These are phyloP conservation scores for Neurospora discreta DNA, from an alignment of 495 filamentous ascomycete genomes.

Conservation along the genomic window DNA sequence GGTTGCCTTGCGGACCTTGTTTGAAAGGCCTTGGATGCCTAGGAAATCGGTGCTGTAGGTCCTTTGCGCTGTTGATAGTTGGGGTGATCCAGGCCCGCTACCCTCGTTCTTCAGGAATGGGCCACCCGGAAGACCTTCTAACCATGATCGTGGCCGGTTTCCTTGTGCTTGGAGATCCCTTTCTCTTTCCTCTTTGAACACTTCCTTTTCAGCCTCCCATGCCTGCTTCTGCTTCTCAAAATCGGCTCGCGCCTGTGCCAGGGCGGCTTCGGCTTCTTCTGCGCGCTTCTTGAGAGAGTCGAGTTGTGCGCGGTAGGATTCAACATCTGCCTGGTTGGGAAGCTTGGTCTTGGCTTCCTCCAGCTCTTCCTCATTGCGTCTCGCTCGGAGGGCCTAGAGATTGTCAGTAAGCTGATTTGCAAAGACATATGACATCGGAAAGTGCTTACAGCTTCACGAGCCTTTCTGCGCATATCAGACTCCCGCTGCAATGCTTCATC, in stretches of 20 bases:
- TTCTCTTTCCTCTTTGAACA: conserved; percentile 43
- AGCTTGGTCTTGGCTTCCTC: conserved; percentile 57
- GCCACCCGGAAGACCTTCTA: conserved; percentile 41
- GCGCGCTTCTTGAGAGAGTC: conserved; percentile 52
- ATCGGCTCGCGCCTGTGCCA: conserved; percentile 37
- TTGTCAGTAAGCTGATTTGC: conserved; percentile 14
- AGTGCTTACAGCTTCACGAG: conserved; percentile 64
- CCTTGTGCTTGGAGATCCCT: not conserved
- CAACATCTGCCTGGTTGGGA: conserved; percentile 41
- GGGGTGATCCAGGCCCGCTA: conserved; percentile 36
- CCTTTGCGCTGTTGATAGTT: conserved; percentile 27
- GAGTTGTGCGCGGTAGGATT: conserved; percentile 52
- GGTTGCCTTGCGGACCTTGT: conserved; percentile 32
- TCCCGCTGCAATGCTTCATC: conserved; percentile 80
- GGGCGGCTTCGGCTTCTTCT: conserved; percentile 51
- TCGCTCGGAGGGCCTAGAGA: conserved; percentile 57
- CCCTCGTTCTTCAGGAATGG: conserved; percentile 25
- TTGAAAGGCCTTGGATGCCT: conserved; percentile 30
- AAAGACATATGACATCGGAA: not conserved
- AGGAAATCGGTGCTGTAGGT: conserved; percentile 39
- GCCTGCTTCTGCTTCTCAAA: conserved; percentile 42
- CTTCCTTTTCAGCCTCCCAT: conserved; percentile 60
- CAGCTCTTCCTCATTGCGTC: conserved; percentile 71
- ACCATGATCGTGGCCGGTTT: conserved; percentile 58
- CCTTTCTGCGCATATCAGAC: conserved; percentile 72